Evolutionary conservation across 805 yeast species (phyloP).

Genomic region (Spathaspora sp.): DNA sequence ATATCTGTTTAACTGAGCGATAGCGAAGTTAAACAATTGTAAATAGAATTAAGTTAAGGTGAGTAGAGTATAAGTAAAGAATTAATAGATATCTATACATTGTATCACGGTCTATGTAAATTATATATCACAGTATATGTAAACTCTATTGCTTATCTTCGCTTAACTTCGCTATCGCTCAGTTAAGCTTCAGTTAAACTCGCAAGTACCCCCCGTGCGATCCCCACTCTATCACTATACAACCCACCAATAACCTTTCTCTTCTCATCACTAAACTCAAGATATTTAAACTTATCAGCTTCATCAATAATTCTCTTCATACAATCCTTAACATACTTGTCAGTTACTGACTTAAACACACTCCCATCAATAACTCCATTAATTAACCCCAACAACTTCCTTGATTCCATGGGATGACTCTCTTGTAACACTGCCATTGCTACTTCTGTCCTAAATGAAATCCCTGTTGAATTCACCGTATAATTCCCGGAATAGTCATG

Average conservation of each 20-base stretch:
- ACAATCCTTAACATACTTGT: conserved; percentile 27
- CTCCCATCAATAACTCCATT: conserved; percentile 50
- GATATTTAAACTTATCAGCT: conserved; percentile 14
- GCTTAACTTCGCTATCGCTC: no score
- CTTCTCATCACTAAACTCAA: conserved; percentile 17
- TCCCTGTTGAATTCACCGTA: conserved; percentile 47
- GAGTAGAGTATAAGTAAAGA: no score
- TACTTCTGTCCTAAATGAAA: conserved; percentile 72
- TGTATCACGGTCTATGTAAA: no score
- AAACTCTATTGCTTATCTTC: no score
- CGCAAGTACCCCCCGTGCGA: conserved; percentile 18
- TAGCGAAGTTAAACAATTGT: no score
- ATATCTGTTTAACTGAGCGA: no score
- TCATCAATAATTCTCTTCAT: conserved; percentile 23
- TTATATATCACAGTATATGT: no score
- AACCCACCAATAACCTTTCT: conserved; percentile 19
- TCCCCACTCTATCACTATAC: conserved; percentile 21
- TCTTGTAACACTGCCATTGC: conserved; percentile 62
- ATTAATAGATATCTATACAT: no score
- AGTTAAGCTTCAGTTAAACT: no score
- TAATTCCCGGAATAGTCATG: conserved; percentile 70
- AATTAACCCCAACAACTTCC: conserved; percentile 33
- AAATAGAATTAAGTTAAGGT: no score
- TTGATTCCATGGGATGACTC: conserved; percentile 21
- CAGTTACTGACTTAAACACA: conserved; percentile 27